Base-by-base conservation (phyloP, 345 rosid genomes). In the Citrus reticulata region DNA sequence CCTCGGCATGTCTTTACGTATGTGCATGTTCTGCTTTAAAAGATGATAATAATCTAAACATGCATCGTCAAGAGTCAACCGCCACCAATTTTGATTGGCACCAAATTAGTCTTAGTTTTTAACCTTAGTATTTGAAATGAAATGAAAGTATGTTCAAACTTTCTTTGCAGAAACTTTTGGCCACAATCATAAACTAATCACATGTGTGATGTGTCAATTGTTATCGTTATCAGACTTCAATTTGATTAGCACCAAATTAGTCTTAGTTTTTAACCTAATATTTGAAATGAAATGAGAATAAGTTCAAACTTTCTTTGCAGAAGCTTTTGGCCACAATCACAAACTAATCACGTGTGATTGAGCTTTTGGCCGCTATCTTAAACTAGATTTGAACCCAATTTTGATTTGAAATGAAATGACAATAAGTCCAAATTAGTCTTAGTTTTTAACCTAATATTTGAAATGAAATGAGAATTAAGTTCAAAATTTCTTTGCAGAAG, bases 371-470 rank as follows among this genome's bases (percentile, higher is more conserved):
- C 51, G 0, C 51, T 3, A 13, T 46, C 51, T 2, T 11, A 11
- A 46, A 46, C 16, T 42, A 40, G 74, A 70, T 35, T 35, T 35
- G 74, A 70, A 70, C 62, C 74, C 90, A 88, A 32, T 32, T 32
- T 32, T 32, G 34, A 32, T 32, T 32, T 32, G 34, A 32, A 32
- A 32, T 32, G 34, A 32, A 32, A 3, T 3, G 34, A 32, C 4
- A 32, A 0, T 32, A 32, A 3, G 34, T 32, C n/a, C 3, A 4
- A 64, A 25, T 25, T 61, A 40, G 3, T 2, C 46, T 9, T 40
- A 40, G 46, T 9, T 40, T 40, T 40, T 40, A 2, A 40, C 46
- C 46, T 40, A 40, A 40, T 40, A 40, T 40, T 40, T 9, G 46
- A 9, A 9, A 40, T 40, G 46, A 40, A 40, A 9, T 40, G 46